Percentiles rank a stretch among this genome's conserved stretches.
These are phyloP conservation scores for Leishmania lainsoni DNA, from an alignment of 208 protist species.

Conservation along the genomic window DNA sequence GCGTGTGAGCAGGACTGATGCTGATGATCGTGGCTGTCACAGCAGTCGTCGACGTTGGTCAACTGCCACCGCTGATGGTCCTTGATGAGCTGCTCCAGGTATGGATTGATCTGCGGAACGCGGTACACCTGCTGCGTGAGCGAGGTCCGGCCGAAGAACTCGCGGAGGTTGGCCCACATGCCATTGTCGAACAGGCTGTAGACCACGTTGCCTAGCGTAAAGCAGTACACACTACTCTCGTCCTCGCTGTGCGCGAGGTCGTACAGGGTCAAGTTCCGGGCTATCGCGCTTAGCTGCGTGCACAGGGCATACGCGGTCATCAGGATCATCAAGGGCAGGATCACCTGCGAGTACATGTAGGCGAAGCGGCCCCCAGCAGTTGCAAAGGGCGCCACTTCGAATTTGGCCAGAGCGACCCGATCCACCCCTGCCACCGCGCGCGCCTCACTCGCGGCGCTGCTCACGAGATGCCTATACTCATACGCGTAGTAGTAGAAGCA, in stretches of 20 bases:
- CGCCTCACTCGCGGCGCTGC: not conserved
- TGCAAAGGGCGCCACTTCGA: conserved; percentile 5
- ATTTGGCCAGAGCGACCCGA: conserved; percentile 1
- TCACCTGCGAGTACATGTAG: conserved; percentile 60
- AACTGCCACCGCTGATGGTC: conserved; percentile 55
- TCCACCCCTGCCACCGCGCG: not conserved
- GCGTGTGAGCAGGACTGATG: not conserved
- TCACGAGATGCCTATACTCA: conserved; percentile 28
- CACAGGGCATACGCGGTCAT: conserved; percentile 34
- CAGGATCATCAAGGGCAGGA: conserved; percentile 51
- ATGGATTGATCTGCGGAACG: conserved; percentile 55
- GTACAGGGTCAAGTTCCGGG: conserved; percentile 69
- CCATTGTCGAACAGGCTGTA: conserved; percentile 80
- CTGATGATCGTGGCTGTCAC: conserved; percentile 13
- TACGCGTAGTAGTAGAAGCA: conserved; percentile 41
- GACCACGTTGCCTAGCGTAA: conserved; percentile 47
- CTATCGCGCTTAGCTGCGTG: conserved; percentile 50
- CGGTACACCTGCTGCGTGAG: conserved; percentile 42
- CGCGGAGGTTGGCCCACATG: conserved; percentile 37
- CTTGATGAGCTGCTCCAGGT: conserved; percentile 49
- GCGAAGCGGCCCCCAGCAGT: conserved; percentile 39
- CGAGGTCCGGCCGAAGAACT: conserved; percentile 50
- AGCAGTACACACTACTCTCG: conserved; percentile 74
- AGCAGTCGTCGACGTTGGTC: conserved; percentile 16
- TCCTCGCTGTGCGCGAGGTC: conserved; percentile 56